Percentiles rank a stretch among this genome's conserved stretches.
phyloP scores from a whole-genome alignment of 1,139 yeast species.

The Yamadazyma jaroonii region DNA sequence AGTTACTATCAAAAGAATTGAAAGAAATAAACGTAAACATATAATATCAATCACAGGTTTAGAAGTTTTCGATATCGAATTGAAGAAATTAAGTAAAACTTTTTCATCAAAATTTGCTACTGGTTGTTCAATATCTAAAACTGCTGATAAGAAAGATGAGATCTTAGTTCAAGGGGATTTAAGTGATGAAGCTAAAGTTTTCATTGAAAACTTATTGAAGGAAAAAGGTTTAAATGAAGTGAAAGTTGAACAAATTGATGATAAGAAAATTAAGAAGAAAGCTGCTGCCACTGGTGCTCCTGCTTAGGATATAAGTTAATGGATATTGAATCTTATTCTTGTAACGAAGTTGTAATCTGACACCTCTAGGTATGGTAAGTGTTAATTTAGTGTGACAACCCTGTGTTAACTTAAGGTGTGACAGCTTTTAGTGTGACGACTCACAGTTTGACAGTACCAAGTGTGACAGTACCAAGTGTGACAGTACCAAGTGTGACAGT shows the following conservation, averaged over 20 bases:
- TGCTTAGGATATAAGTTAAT: too few relatives aligned
- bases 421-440: too few relatives aligned
- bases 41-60: constrained; percentile 84
- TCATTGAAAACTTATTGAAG: constrained; percentile 65
- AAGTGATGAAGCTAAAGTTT: constrained; percentile 83
- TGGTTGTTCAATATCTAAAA: constrained; percentile 93
- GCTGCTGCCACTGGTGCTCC: constrained; percentile 14
- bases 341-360: too few relatives aligned
- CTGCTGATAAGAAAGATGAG: constrained; percentile 89
- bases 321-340: too few relatives aligned
- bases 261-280: constrained; percentile 71
- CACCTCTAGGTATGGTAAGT: too few relatives aligned
- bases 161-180: constrained; percentile 94
- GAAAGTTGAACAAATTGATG: constrained; percentile 83
- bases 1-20: constrained; percentile 81
- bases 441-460: too few relatives aligned
- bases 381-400: too few relatives aligned
- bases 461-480: too few relatives aligned
- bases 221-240: constrained; percentile 83
- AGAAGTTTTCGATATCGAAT: constrained; percentile 84
- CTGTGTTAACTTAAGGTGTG: too few relatives aligned
- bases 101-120: constrained; percentile 96
- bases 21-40: constrained; percentile 86
- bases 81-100: constrained; percentile 87
- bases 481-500: too few relatives aligned